Conservation (phyloP, 805 yeast species). For the Candida argentea region DNA sequence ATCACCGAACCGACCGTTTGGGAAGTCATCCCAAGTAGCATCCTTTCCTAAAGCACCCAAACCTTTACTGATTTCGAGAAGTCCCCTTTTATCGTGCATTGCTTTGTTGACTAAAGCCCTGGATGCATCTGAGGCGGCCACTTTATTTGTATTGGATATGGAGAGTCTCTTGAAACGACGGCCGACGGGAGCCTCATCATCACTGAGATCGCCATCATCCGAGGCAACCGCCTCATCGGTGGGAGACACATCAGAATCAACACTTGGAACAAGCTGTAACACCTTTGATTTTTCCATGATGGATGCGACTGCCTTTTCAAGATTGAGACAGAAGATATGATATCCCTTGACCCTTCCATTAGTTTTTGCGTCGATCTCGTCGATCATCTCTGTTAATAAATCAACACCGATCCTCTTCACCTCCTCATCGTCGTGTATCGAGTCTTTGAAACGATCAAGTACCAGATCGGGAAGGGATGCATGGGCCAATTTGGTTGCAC, state of each 20-base stretch:
- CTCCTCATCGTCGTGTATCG: slow-evolving; percentile 57
- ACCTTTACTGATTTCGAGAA: slow-evolving; percentile 74
- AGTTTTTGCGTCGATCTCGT: slow-evolving; percentile 43
- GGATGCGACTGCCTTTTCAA: slow-evolving; percentile 87
- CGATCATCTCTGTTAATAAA: slow-evolving; percentile 52
- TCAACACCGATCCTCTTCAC: slow-evolving; percentile 82
- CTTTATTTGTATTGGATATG: slow-evolving; percentile 33
- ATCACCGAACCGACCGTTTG: slow-evolving; percentile 93
- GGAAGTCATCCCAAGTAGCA: slow-evolving; percentile 96
- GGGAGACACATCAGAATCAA: slow-evolving; percentile 13
- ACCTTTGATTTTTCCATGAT: slow-evolving; percentile 57
- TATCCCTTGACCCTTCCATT: slow-evolving; percentile 61
- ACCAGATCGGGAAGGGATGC: slow-evolving; percentile 65
- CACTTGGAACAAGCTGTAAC: slow-evolving; percentile 36
- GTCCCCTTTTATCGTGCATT: slow-evolving; percentile 35
- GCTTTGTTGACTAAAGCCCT: slow-evolving; percentile 15
- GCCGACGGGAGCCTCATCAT: slow-evolving; percentile 14
- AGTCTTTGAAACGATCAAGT: slow-evolving; percentile 43
- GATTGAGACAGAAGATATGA: slow-evolving; percentile 86
- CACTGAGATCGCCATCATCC: slow-evolving; percentile 22
- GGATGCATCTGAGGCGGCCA: slow-evolving; percentile 14
- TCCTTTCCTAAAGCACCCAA: slow-evolving; percentile 78
- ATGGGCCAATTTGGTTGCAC: slow-evolving; percentile 85
- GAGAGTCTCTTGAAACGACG: slow-evolving; percentile 19
- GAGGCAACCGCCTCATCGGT: slow-evolving; percentile 30